phyloP scores from a whole-genome alignment of 2,329 filamentous ascomycete genomes.

The Graphilbum sp. region DNA sequence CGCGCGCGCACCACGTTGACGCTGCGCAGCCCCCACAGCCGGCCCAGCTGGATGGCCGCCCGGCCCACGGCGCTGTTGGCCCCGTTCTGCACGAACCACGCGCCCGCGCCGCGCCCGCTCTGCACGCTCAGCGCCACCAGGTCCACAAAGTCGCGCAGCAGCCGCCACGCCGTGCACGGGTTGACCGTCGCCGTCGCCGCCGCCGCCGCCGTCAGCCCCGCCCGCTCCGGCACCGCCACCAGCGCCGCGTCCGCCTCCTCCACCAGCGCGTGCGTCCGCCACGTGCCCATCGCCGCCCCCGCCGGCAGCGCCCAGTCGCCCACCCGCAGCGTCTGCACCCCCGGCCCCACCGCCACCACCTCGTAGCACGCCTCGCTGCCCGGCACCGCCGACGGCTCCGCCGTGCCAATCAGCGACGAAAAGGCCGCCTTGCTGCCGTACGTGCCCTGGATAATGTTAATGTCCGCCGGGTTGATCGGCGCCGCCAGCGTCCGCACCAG shows the following conservation, averaged over 20 bases:
- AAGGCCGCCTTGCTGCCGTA: conserved; percentile 79
- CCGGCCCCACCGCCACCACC: conserved; percentile 53
- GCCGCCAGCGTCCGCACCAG: conserved; percentile 79
- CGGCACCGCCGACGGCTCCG: conserved; percentile 57
- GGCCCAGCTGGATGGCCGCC: conserved; percentile 75
- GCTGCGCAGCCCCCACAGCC: conserved; percentile 74
- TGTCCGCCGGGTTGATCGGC: conserved; percentile 91
- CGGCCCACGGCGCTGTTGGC: conserved; percentile 88
- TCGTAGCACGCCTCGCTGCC: conserved; percentile 93
- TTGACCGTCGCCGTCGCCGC: conserved; percentile 84
- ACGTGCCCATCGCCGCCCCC: conserved; percentile 71
- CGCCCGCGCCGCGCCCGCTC: conserved; percentile 47
- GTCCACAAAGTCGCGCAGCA: conserved; percentile 65
- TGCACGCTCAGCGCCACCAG: conserved; percentile 28
- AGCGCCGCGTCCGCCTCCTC: conserved; percentile 35
- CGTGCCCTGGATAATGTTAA: conserved; percentile 94
- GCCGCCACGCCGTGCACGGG: conserved; percentile 84
- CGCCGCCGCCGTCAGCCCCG: conserved; percentile 49
- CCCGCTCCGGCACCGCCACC: conserved; percentile 35
- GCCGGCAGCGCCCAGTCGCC: conserved; percentile 95
- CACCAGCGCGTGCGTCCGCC: conserved; percentile 79
- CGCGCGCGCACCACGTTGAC: conserved; percentile 78
- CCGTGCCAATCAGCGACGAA: conserved; percentile 56
- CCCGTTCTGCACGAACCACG: conserved; percentile 96
- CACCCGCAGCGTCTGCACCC: conserved; percentile 35